A percentile compares a stretch with the other conserved stretches of the same genome.
Conservation (phyloP, 2,329 filamentous ascomycete genomes). For the Malbranchea zuffiana region DNA sequence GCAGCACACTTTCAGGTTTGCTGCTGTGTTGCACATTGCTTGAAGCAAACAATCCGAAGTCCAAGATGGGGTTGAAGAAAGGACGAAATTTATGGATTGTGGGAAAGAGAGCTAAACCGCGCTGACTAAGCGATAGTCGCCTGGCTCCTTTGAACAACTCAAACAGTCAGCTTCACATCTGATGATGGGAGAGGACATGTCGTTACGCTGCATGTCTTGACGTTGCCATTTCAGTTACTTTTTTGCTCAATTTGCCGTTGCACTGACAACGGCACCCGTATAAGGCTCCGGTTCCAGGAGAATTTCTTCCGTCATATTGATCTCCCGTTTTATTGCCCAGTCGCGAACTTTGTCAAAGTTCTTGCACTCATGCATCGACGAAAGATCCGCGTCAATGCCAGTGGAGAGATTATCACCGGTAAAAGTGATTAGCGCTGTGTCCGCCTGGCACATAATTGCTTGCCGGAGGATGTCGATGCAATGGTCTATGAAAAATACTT, state of each 20-base stretch:
- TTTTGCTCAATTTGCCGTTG: slow-evolving; percentile 1
- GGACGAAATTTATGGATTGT: too few species aligned
- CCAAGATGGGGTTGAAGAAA: too few species aligned
- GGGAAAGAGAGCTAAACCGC: too few species aligned
- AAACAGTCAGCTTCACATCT: too few species aligned
- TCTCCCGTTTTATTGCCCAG: slow-evolving; percentile 12
- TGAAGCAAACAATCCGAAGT: too few species aligned
- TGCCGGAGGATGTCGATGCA: slow-evolving; percentile 16
- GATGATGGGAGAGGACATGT: too few species aligned
- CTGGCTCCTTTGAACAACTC: too few species aligned
- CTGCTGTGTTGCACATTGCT: too few species aligned
- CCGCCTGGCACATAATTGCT: slow-evolving; percentile 12
- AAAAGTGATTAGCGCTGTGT: slow-evolving; percentile 15
- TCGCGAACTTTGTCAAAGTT: slow-evolving; percentile 12
- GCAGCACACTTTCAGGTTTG: too few species aligned
- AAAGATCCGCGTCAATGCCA: slow-evolving; percentile 12
- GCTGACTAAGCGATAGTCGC: too few species aligned
- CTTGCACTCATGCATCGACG: slow-evolving; percentile 11
- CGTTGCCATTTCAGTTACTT: slow-evolving; percentile 1
- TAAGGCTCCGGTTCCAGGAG: slow-evolving; percentile 6
- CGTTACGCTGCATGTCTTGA: too few species aligned
- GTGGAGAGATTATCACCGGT: background rate
- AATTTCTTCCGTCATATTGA: slow-evolving; percentile 13
- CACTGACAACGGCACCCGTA: slow-evolving; percentile 3
- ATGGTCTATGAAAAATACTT: slow-evolving; percentile 10